Evolutionary conservation across 768 basidiomycete species (phyloP), one percentile per base, ranked within the genome.

Genomic region (Thelephora aurantiotincta): DNA sequence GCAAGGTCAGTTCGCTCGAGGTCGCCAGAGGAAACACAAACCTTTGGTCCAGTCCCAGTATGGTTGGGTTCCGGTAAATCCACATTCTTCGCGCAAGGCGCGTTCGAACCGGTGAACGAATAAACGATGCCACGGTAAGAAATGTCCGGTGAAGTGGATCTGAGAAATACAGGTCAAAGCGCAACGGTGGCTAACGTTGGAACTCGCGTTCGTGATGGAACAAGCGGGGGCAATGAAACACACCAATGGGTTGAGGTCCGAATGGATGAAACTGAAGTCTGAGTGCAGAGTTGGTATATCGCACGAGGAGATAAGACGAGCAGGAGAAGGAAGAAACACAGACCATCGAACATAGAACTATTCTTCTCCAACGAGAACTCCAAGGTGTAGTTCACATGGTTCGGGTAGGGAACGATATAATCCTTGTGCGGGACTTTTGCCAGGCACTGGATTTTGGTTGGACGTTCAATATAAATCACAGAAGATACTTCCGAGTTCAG

Each of bases 21-120:
- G 16, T 1, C 0, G 33, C 9, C 33, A 18, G 11, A 7, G 43
- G 0, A 2, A 12, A 11, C 4, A 41, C 51, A 13, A 12, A 57
- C 60, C 60, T 13, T 51, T 52, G 9, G 54, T 57, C 60, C 60
- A 62, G 46, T 62, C 43, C 60, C 60, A 62, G 46, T 61, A 62
- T 0, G 60, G 60, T 16, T 51, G 38, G 22, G 38, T 14, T 11
- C 55, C 57, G 1, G 33, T 50, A 38, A 51, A 62, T 5, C 57
- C 55, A 43, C 60, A 62, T n/a, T 46, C 50, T 20, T 42, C 22
- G 33, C 49, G 54, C 41, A 62, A 52, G 3, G 54, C 47, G 1
- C 42, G 30, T 44, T 59, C 59, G 38, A 53, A 50, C n/a, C 44
- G 45, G 20, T 53, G 33, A 19, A 61, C 35, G 26, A 51, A 59